Evolutionary conservation across 805 yeast genomes (phyloP).

Genomic region (Candida chilensis): DNA sequence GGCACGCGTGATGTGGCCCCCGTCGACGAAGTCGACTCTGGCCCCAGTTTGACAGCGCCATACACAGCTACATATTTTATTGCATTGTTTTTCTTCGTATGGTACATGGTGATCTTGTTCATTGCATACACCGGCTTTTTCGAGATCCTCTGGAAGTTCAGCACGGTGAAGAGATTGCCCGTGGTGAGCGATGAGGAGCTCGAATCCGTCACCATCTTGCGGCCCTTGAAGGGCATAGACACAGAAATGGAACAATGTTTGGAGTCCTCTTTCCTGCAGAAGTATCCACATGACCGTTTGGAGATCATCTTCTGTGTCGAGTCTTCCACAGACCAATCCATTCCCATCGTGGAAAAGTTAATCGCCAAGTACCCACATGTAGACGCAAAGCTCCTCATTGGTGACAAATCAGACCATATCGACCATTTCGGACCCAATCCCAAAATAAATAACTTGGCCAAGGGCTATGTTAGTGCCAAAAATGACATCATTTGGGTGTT

Average conservation of each 20-base stretch:
- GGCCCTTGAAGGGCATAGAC: slow-evolving; percentile 84
- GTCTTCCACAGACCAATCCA: slow-evolving; percentile 50
- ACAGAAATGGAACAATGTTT: slow-evolving; percentile 64
- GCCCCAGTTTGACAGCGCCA: background rate
- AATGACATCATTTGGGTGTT: slow-evolving; percentile 76
- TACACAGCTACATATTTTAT: background rate
- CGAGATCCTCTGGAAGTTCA: slow-evolving; percentile 19
- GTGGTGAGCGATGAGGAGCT: slow-evolving; percentile 1
- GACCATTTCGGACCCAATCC: slow-evolving; percentile 78
- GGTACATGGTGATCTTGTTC: slow-evolving; percentile 23
- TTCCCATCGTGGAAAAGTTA: slow-evolving; percentile 43
- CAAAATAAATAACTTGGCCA: slow-evolving; percentile 78
- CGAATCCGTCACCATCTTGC: slow-evolving; percentile 57
- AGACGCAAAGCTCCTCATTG: slow-evolving; percentile 51
- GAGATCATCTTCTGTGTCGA: slow-evolving; percentile 78
- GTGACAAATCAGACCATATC: slow-evolving; percentile 17
- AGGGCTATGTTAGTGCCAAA: slow-evolving; percentile 62
- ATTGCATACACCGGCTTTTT: slow-evolving; percentile 24
- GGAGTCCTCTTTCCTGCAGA: slow-evolving; percentile 57
- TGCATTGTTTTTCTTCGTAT: slow-evolving; percentile 13
- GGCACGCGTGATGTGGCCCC: slow-evolving; percentile 1
- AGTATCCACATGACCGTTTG: slow-evolving; percentile 47
- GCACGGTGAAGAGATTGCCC: background rate
- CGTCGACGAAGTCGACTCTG: background rate
- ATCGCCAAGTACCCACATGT: slow-evolving; percentile 44